Evolutionary conservation across 768 basidiomycete genomes (phyloP).

Genomic region (Boletus rufocinnamomeus): DNA sequence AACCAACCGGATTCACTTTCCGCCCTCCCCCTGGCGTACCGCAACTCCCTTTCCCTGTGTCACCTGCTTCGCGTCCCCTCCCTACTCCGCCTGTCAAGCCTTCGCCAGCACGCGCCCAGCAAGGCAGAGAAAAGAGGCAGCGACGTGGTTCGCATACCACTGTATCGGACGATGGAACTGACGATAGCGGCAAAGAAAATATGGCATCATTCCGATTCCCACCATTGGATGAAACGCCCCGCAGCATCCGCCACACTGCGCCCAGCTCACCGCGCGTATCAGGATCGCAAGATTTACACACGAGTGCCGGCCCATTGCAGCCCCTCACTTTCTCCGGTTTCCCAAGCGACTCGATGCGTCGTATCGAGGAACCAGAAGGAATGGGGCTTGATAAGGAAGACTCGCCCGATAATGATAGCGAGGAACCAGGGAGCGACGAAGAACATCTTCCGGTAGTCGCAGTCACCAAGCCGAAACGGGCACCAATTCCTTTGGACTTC

Average conservation of each 20-base stretch:
- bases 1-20: conserved; percentile 77
- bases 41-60: conserved; percentile 44
- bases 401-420: conserved; percentile 2
- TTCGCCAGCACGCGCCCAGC: conserved; percentile 36
- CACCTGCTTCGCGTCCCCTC: conserved; percentile 39
- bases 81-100: conserved; percentile 38
- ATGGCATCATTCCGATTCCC: conserved; percentile 83
- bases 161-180: conserved; percentile 37
- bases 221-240: conserved; percentile 49
- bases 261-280: conserved; percentile 41
- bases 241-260: conserved; percentile 48
- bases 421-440: conserved; percentile 21
- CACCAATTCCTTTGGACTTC: conserved; percentile 82
- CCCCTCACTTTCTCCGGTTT: conserved; percentile 72
- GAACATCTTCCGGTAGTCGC: conserved; percentile 17
- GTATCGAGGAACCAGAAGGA: conserved; percentile 12
- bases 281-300: conserved; percentile 25
- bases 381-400: conserved; percentile 15
- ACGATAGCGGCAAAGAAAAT: conserved; percentile 55
- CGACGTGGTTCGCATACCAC: conserved; percentile 50
- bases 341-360: conserved; percentile 39
- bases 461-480: conserved; percentile 51
- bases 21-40: conserved; percentile 68
- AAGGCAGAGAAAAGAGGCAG: conserved; percentile 82
- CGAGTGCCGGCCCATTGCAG: conserved; percentile 28